phyloP scores from a whole-genome alignment of 2,329 filamentous ascomycete genomes.

The Trichoderma brevicompactum region DNA sequence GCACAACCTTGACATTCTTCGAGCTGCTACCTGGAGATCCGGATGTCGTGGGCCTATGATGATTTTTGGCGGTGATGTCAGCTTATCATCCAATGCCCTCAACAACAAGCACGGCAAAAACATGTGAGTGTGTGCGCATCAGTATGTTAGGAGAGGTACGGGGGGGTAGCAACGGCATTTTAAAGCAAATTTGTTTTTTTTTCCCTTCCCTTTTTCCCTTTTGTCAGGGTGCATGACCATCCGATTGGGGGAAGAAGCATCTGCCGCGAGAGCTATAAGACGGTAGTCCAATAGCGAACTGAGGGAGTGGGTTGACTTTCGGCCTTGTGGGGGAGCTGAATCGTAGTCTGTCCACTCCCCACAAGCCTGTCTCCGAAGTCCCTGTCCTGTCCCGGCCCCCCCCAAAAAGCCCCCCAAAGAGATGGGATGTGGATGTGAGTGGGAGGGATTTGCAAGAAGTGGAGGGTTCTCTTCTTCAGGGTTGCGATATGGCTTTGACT shows the following conservation, averaged over 20 bases:
- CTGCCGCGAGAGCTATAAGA: slow-evolving; percentile 10
- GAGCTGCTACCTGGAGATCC: slow-evolving; percentile 19
- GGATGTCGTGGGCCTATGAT: slow-evolving; percentile 16
- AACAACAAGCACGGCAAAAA: neutral
- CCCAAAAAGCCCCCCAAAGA: neutral
- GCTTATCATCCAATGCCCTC: slow-evolving; percentile 9
- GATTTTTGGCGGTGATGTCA: slow-evolving; percentile 16
- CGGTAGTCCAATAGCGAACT: slow-evolving; percentile 1
- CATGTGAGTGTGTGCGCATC: neutral
- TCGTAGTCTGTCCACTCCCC: slow-evolving; percentile 25
- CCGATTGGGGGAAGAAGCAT: slow-evolving; percentile 14
- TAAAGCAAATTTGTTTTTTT: neutral
- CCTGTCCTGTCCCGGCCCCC: slow-evolving; percentile 17
- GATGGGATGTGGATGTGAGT: slow-evolving; percentile 12
- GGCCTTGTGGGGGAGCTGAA: slow-evolving; percentile 28
- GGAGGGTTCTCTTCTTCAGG: neutral
- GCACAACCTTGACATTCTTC: slow-evolving; percentile 26
- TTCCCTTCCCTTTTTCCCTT: neutral
- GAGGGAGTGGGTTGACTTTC: slow-evolving; percentile 18
- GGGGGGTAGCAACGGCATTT: neutral
- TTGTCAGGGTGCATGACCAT: neutral
- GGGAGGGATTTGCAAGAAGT: slow-evolving; percentile 14
- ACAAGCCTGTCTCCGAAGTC: slow-evolving; percentile 20
- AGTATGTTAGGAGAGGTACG: neutral
- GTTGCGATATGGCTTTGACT: neutral